phyloP scores from a whole-genome alignment of 2,329 filamentous ascomycete species.

The Penicillium sp. region DNA sequence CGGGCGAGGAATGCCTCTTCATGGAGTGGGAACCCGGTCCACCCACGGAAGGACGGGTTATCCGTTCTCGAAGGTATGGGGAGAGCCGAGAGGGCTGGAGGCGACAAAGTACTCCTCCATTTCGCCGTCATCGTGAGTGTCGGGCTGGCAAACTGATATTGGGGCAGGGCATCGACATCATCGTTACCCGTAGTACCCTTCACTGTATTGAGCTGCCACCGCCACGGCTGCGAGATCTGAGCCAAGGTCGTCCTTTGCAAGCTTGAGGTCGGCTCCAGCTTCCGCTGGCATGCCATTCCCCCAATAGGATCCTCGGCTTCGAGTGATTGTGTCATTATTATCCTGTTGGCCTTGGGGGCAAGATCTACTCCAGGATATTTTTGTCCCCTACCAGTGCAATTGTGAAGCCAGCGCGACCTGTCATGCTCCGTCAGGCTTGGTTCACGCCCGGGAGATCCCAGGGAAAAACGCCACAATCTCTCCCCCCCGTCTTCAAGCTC shows the following conservation, averaged over 20 bases:
- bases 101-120: neutral
- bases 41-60: neutral
- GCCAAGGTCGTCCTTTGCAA: neutral
- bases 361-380: neutral
- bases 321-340: conserved; percentile 7
- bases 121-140: neutral
- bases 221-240: neutral
- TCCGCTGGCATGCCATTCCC: neutral
- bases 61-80: neutral
- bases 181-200: neutral
- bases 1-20: conserved; percentile 6
- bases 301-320: conserved; percentile 1
- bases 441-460: neutral
- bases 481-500: neutral
- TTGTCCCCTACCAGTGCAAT: neutral
- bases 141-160: neutral
- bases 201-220: neutral
- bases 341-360: neutral
- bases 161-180: neutral
- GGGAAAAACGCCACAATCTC: neutral
- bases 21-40: neutral
- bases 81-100: neutral
- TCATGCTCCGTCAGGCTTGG: neutral
- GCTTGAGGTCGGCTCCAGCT: neutral
- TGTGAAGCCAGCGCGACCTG: neutral